Percentiles rank a stretch among this genome's conserved stretches.
Conservation (phyloP, 805 yeast genomes). For the Blastobotrys muscicola region DNA sequence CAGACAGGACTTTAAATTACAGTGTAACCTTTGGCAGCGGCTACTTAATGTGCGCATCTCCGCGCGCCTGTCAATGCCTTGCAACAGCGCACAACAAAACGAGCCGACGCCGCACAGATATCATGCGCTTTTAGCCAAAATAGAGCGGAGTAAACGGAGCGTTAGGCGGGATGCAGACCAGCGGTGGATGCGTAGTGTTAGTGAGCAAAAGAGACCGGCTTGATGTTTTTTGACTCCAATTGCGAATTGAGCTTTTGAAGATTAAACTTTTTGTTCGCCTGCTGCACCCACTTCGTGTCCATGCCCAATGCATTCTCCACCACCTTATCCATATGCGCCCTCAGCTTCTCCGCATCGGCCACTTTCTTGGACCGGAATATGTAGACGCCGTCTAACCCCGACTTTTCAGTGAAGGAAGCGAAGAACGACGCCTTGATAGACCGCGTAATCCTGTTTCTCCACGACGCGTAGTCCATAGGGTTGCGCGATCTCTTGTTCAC, state of each 20-base stretch:
- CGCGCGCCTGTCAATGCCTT: too few relatives aligned
- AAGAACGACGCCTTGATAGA: slow-evolving; percentile 4
- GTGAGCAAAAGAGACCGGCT: slow-evolving; percentile 1
- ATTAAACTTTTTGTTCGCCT: slow-evolving; percentile 6
- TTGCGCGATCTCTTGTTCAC: slow-evolving; percentile 9
- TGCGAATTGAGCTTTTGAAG: slow-evolving; percentile 3
- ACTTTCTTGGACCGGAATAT: slow-evolving; percentile 9
- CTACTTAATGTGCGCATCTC: too few relatives aligned
- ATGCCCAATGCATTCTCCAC: slow-evolving; percentile 4
- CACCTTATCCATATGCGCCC: slow-evolving; percentile 6
- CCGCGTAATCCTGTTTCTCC: slow-evolving; percentile 11
- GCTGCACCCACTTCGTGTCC: slow-evolving; percentile 10
- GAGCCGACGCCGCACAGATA: too few relatives aligned
- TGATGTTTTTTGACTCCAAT: slow-evolving; percentile 3
- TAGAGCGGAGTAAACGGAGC: too few relatives aligned
- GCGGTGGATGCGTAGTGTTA: too few relatives aligned
- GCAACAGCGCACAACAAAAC: too few relatives aligned
- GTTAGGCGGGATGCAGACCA: too few relatives aligned
- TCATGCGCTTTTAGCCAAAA: too few relatives aligned
- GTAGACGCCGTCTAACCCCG: slow-evolving; percentile 12
- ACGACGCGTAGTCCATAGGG: slow-evolving; percentile 16
- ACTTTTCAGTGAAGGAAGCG: slow-evolving; percentile 3
- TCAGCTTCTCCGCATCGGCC: slow-evolving; percentile 5
- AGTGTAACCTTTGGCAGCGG: too few relatives aligned
- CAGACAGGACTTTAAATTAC: neutral